A percentile compares a stretch with the other conserved stretches of the same genome.
Conservation (phyloP, 768 basidiomycete species). For the Lentinula lateritia region DNA sequence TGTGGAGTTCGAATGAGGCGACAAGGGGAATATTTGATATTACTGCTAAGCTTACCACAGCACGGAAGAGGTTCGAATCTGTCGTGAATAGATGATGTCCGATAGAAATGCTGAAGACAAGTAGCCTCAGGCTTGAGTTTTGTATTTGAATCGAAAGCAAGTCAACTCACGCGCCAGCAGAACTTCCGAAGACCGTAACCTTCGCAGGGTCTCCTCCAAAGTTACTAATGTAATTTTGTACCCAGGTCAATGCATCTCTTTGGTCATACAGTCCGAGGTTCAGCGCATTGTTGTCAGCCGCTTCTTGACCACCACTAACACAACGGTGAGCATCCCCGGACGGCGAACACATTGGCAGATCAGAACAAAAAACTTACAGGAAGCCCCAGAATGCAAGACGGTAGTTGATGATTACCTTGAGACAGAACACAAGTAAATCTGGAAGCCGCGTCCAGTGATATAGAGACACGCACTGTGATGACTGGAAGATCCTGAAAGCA, state of each 20-base stretch:
- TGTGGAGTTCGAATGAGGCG: not conserved
- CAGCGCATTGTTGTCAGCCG: slow-evolving; percentile 12
- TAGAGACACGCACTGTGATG: not conserved
- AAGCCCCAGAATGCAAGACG: slow-evolving; percentile 3
- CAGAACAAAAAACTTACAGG: not conserved
- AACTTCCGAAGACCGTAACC: slow-evolving; percentile 17
- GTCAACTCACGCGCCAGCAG: not conserved
- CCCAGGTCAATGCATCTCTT: slow-evolving; percentile 22
- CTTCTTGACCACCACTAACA: slow-evolving; percentile 17
- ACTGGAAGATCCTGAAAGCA: not conserved
- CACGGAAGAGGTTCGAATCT: not conserved
- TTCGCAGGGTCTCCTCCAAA: slow-evolving; percentile 37
- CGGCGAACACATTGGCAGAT: not conserved
- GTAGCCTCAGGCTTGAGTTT: not conserved
- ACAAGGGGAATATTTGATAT: too few relatives aligned
- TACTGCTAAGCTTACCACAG: not conserved
- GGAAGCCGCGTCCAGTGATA: not conserved
- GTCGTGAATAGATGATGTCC: not conserved
- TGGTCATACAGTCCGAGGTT: slow-evolving; percentile 24
- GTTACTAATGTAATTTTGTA: slow-evolving; percentile 35
- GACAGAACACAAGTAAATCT: not conserved
- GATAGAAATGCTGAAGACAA: not conserved
- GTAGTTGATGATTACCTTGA: not conserved
- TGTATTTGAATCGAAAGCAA: too few relatives aligned
- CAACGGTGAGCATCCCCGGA: not conserved